These are phyloP conservation scores for Leishmania aethiopica DNA, from an alignment of 208 protist genomes.

Conservation along the genomic window DNA sequence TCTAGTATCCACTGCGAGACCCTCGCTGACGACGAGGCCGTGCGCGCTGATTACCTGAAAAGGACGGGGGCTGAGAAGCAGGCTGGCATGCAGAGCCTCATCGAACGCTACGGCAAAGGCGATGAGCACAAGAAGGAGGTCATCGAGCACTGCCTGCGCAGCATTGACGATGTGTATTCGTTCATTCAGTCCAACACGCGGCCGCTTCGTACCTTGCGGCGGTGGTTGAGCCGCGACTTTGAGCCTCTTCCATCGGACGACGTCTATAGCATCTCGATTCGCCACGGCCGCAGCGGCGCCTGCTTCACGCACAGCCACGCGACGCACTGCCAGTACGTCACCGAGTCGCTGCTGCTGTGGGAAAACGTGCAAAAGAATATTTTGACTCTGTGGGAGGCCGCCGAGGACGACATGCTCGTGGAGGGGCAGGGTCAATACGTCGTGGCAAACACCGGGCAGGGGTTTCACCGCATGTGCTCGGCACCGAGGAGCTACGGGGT, in stretches of 20 bases:
- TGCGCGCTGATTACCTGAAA: conserved; percentile 54
- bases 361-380: conserved; percentile 92
- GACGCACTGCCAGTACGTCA: conserved; percentile 95
- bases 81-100: conserved; percentile 49
- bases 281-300: conserved; percentile 67
- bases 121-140: conserved; percentile 35
- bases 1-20: conserved; percentile 39
- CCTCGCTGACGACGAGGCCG: conserved; percentile 80
- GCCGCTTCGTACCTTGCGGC: conserved; percentile 66
- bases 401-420: conserved; percentile 94
- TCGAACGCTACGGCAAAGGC: conserved; percentile 54
- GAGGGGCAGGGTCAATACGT: conserved; percentile 58
- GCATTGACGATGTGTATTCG: conserved; percentile 94
- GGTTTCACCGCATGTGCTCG: conserved; percentile 94
- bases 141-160: conserved; percentile 91
- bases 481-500: conserved; percentile 81
- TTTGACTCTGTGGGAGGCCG: conserved; percentile 94
- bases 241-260: conserved; percentile 28
- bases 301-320: conserved; percentile 95
- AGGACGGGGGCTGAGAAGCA: conserved; percentile 57
- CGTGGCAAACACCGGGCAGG: conserved; percentile 95
- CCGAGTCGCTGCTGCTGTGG: conserved; percentile 96
- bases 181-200: conserved; percentile 88
- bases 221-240: conserved; percentile 70
- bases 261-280: conserved; percentile 53